A percentile compares a stretch with the other conserved stretches of the same genome.
These are phyloP conservation scores for Rubia balearica DNA, from an alignment of 305 asterid species.

Conservation along the genomic window DNA sequence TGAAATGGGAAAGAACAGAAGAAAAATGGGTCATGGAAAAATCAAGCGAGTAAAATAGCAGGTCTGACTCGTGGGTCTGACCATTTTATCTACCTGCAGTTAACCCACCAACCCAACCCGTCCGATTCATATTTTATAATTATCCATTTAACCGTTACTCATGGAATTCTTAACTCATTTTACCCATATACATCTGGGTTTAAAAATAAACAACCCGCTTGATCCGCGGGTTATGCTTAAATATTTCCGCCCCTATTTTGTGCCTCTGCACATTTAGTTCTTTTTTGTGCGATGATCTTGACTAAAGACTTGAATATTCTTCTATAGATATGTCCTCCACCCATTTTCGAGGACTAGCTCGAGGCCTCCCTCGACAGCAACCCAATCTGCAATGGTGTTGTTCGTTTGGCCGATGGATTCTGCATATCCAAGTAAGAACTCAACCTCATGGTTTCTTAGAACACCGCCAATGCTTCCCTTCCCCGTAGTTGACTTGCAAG, in stretches of 20 bases:
- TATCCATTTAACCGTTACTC: no score
- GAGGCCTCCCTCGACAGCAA: conserved; percentile 59
- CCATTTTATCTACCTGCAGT: no score
- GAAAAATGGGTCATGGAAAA: no score
- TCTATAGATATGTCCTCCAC: conserved; percentile 62
- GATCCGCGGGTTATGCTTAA: no score
- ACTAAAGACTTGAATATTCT: conserved; percentile 57
- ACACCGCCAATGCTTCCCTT: conserved; percentile 65
- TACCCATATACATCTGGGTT: no score
- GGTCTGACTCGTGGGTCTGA: no score
- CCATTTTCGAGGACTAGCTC: conserved; percentile 57
- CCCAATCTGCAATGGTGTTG: conserved; percentile 57
- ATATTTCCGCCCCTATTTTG: conserved; percentile 8
- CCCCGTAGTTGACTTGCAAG: conserved; percentile 59
- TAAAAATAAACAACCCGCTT: no score
- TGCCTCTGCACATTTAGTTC: conserved; percentile 34
- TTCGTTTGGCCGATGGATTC: conserved; percentile 49
- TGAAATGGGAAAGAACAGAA: no score
- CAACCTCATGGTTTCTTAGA: conserved; percentile 55
- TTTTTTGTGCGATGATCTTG: conserved; percentile 34
- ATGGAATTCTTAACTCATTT: no score
- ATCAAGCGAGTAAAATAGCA: no score
- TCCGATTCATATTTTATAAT: no score
- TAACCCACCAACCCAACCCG: no score
- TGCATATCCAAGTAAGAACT: conserved; percentile 57